These are phyloP conservation scores for Breviolum minutum DNA, from an alignment of 73 alveolate genomes.

Conservation along the genomic window DNA sequence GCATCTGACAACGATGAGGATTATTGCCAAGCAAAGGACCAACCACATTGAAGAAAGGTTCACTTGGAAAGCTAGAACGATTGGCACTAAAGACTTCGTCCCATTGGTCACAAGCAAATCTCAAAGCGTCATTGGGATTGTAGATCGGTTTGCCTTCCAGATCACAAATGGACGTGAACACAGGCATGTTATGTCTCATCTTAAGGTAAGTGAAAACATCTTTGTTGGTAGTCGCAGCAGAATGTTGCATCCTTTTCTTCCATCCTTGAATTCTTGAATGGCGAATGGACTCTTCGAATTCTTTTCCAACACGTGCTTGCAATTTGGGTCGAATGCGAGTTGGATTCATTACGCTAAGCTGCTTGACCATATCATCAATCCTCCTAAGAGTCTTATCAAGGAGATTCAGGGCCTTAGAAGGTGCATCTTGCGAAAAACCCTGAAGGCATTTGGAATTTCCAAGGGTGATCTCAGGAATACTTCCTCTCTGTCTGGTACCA, in stretches of 20 bases:
- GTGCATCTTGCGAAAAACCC: background rate
- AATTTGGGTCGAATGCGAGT: background rate
- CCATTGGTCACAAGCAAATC: background rate
- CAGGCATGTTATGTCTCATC: background rate
- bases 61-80: background rate
- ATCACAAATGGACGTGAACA: background rate
- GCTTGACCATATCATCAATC: background rate
- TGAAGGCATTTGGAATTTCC: too few relatives aligned
- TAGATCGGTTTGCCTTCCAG: background rate
- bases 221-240: background rate
- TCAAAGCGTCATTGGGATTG: background rate
- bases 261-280: background rate
- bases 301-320: background rate
- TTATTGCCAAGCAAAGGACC: background rate
- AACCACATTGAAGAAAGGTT: background rate
- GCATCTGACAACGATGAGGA: background rate
- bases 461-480: background rate
- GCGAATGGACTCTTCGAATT: background rate
- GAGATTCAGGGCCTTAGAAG: background rate
- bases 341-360: background rate
- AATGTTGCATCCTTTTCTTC: background rate
- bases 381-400: background rate
- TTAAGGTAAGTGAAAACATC: background rate
- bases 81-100: background rate
- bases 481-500: background rate